These are phyloP conservation scores for Collybia sordida DNA, from an alignment of 768 basidiomycete species.

Conservation along the genomic window DNA sequence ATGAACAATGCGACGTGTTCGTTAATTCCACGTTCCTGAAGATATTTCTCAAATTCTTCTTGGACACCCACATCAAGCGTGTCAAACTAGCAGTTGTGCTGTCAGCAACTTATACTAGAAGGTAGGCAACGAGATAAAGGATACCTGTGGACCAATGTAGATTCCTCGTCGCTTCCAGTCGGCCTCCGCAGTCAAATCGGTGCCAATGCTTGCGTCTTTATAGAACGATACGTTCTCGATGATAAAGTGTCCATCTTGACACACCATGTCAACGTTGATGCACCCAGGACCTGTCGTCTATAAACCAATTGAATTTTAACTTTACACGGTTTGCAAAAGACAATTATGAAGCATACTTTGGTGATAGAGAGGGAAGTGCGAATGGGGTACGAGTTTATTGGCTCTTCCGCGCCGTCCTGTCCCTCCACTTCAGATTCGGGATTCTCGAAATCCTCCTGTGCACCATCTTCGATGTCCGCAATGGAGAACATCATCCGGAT, in stretches of 20 bases:
- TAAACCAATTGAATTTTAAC: neutral
- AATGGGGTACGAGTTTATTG: conserved; percentile 59
- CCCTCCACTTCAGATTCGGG: conserved; percentile 24
- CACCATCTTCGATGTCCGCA: conserved; percentile 71
- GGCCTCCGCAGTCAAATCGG: conserved; percentile 79
- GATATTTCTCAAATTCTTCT: conserved; percentile 87
- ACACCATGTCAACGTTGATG: conserved; percentile 74
- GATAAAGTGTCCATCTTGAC: conserved; percentile 78
- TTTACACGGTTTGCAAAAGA: neutral
- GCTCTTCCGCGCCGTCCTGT: conserved; percentile 18
- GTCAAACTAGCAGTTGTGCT: conserved; percentile 60
- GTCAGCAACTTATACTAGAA: neutral
- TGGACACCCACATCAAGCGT: conserved; percentile 86
- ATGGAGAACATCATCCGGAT: conserved; percentile 92
- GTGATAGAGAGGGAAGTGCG: conserved; percentile 82
- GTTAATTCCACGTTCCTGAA: conserved; percentile 89
- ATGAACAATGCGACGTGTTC: conserved; percentile 83
- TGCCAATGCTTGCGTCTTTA: conserved; percentile 66
- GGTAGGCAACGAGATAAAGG: neutral
- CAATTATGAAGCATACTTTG: conserved; percentile 50
- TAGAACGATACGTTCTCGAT: conserved; percentile 92
- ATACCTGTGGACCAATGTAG: conserved; percentile 89
- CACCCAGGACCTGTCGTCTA: conserved; percentile 60
- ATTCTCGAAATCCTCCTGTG: conserved; percentile 24
- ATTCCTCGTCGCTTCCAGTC: conserved; percentile 92